Base-by-base conservation (phyloP, 202 grass and related monocot genomes). In the Schoenoplectus tabernaemontani region DNA sequence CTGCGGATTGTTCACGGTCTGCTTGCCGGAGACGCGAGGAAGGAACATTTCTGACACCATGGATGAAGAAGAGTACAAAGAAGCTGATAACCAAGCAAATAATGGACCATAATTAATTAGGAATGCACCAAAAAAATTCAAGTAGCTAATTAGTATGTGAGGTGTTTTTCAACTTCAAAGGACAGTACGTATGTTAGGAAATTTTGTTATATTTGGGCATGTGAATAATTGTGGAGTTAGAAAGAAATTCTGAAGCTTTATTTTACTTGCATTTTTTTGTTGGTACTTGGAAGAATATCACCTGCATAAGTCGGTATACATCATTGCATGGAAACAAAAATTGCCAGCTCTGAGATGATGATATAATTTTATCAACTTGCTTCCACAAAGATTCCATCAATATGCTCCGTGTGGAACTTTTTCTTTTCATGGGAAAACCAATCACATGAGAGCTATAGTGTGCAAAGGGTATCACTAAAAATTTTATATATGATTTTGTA, bases 11-110 rank as follows among this genome's bases (percentile, higher is more conserved):
- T 82, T 92, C 76, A 82, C 86, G 0, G 78, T 54, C 0, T 92
- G 86, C 81, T 71, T 98, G 20, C 95, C 95, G 50, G 95, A 98
- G 89, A 98, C 95, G 1, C 87, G 80, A 58, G 95, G 91, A 11
- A 84, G 83, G 77, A 82, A 30, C 79, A 98, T 94, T 54, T 87
- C 89, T 2, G 95, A 98, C 81, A 98, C 95, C 72, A 89, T 98
- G 89, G 95, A 94, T 36, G 95, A 98, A 81, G 89, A 98, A 82
- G 91, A 94, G 58, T 10, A 78, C 17, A 90, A 91, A 82, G 60
- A 87, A 16, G 76, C 68, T 50, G 11, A 78, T n/a, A 78, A 59
- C 7, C 57, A 47, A 80, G 38, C 39, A 46, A 50, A 4, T 0
- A 47, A 50, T 80, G 59, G 13, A 16, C 59, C 77, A 34, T 63